Base-by-base conservation (phyloP, 2,329 filamentous ascomycete genomes). In the Xylariaceae sp. region DNA sequence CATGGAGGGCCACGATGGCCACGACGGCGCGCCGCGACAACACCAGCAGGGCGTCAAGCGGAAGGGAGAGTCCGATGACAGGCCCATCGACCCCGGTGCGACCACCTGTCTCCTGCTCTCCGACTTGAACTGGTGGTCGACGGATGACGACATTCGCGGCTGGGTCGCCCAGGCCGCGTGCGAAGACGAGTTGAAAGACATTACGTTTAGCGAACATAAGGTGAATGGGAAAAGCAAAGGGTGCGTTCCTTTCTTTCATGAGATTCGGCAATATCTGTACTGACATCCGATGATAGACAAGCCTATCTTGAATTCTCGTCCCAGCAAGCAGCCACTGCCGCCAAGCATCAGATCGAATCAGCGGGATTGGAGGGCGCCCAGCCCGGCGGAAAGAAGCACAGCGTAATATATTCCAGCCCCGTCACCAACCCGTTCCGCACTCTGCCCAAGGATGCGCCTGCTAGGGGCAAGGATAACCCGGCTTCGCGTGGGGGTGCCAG, bases 151-250 rank as follows among this genome's bases (percentile, higher is more conserved):
- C 63, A 83, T 99, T 53, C 87, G 94, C 49, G 88, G 87, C 47
- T 96, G 91, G 89, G 79, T 88, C 21, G 84, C 85, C 61, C 80
- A 88, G 60, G 89, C 87, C n/a, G 82, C 81, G 2, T 89, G 84
- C 62, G 94, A 97, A 70, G 80, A 86, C 43, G 89, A 96, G 65
- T 75, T 97, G 16, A 91, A 89, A 65, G 94, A 97, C 57, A 84
- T 99, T 48, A 96, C 92, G 0, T 99, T 97, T 70, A 96, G 90
- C 65, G 94, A 99, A 70, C 94, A 97, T 73, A 99, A 99, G 70
- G 92, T 97, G 45, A 99, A 99, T 63, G 94, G 94, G 63, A 99
- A 99, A 75, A 96, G 90, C 73, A 96, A 97, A 76, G 92, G 94
- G 92, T 95, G 79, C 60, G 84, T 72, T 36, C 12, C 26, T 36